Conservation (phyloP, 2,329 filamentous ascomycete genomes). For the Xylaria sp. region DNA sequence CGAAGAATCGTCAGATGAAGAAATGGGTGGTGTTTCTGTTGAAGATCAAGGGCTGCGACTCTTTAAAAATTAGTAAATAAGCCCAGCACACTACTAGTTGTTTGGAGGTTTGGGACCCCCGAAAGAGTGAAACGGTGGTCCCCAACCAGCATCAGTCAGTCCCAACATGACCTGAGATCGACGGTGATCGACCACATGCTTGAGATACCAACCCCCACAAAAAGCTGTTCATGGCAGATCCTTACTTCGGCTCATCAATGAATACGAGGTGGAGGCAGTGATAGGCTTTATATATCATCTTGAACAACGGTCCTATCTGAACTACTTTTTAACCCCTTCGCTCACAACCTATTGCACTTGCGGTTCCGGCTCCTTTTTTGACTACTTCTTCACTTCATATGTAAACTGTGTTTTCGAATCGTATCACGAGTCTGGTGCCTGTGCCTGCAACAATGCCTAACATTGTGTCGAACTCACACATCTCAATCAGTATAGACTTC, state of each 20-base stretch:
- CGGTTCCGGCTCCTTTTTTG: background rate
- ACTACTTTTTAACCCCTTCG: background rate
- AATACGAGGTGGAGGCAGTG: slow-evolving; percentile 34
- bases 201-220: slow-evolving; percentile 18
- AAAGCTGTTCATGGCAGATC: slow-evolving; percentile 29
- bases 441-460: background rate
- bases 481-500: slow-evolving; percentile 1
- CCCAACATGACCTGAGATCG: slow-evolving; percentile 22
- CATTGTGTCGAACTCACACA: background rate
- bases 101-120: slow-evolving; percentile 2
- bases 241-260: slow-evolving; percentile 13
- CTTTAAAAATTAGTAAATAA: slow-evolving; percentile 53
- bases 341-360: background rate
- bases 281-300: slow-evolving; percentile 23
- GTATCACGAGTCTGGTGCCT: background rate
- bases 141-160: slow-evolving; percentile 2
- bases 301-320: background rate
- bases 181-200: slow-evolving; percentile 29
- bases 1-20: slow-evolving; percentile 65
- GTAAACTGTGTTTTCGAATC: background rate
- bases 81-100: background rate
- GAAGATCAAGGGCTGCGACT: slow-evolving; percentile 67
- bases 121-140: slow-evolving; percentile 23
- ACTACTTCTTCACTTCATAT: background rate
- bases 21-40: slow-evolving; percentile 61